A percentile compares a stretch with the other conserved stretches of the same genome.
Evolutionary conservation across 176 grass and related monocot genomes (phyloP).

Genomic region (barley (Hordeum vulgare)): DNA sequence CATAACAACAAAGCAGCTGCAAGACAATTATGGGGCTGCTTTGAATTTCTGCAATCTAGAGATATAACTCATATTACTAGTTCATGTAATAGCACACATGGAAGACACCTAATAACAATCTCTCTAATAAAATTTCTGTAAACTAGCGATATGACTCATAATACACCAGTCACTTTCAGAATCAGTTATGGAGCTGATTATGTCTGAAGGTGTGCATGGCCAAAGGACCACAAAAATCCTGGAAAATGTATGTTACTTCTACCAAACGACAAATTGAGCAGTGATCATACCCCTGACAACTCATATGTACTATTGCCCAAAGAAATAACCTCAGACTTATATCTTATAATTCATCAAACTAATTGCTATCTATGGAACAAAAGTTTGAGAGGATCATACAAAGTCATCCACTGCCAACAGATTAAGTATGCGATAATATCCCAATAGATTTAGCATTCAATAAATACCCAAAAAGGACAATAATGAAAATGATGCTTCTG

Average conservation of each 20-base stretch:
- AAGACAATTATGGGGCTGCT: too few relatives aligned
- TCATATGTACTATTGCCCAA: slow-evolving; percentile 14
- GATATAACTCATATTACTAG: too few relatives aligned
- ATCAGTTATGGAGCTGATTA: slow-evolving; percentile 6
- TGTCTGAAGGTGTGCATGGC: slow-evolving; percentile 11
- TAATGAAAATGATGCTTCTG: not conserved
- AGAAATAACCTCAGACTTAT: not conserved
- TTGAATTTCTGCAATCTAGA: too few relatives aligned
- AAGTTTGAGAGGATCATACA: not conserved
- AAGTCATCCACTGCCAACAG: not conserved
- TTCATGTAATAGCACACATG: slow-evolving; percentile 4
- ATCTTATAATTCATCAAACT: not conserved
- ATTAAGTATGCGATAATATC: not conserved
- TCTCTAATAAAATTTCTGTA: too few relatives aligned
- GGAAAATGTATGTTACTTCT: slow-evolving; percentile 4
- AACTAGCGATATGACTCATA: not conserved
- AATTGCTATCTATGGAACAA: not conserved
- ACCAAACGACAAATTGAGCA: not conserved
- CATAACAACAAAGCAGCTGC: not conserved
- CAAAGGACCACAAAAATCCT: not conserved
- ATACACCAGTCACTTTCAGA: slow-evolving; percentile 12
- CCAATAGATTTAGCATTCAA: not conserved
- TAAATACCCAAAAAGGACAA: not conserved
- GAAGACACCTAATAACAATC: not conserved
- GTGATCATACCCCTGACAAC: slow-evolving; percentile 1